Evolutionary conservation across 768 basidiomycete genomes (phyloP), one percentile per base, ranked within the genome.

Genomic region (Lanmaoa pseudosensibilis): DNA sequence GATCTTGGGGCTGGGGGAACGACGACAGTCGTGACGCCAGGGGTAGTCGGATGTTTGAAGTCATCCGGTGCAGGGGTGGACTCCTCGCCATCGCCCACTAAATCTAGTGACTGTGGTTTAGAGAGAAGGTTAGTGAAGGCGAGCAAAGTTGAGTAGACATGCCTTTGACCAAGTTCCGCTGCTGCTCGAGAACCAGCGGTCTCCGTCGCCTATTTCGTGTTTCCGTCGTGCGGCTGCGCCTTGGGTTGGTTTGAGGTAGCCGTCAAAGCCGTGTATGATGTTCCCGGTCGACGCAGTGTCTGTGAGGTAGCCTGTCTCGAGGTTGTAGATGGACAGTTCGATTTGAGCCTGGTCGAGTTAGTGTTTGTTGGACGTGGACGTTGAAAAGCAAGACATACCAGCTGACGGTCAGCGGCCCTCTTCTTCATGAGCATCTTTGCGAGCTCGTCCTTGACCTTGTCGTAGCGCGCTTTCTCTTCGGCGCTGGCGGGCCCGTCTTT

Each of bases 241-340:
- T 10, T 80, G 77, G 1, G 80, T 81, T 56, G 86, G 87, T 72
- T 93, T 94, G 55, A 93, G 81, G 67, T 92, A 94, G 40, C 86
- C 85, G 52, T 93, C 92, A 60, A 93, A 93, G 5, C 92, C 92
- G 63, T 87, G 87, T 37, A 94, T 87, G 51, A 94, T 92, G 62
- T 94, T 93, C 32, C 92, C 92, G 18, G 91, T 90, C 63, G 83
- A 86, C 1, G 86, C 83, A 1, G 92, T 92, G 50, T 94, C 92
- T 8, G 84, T 82, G 36, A 94, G 76, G 70, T 93, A 94, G 4
- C 79, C 73, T 10, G 82, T 83, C 69, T 94, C 92, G 27, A 90
- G 77, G 58, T 83, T 85, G 73, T 89, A 89, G 62, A 94, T 88
- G 64, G 89, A 83, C 30, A 83, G 76, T 73, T 94, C 92, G 55